These are phyloP conservation scores for Trichoderma guizhouense DNA, from an alignment of 2,329 filamentous ascomycete genomes.

Conservation along the genomic window DNA sequence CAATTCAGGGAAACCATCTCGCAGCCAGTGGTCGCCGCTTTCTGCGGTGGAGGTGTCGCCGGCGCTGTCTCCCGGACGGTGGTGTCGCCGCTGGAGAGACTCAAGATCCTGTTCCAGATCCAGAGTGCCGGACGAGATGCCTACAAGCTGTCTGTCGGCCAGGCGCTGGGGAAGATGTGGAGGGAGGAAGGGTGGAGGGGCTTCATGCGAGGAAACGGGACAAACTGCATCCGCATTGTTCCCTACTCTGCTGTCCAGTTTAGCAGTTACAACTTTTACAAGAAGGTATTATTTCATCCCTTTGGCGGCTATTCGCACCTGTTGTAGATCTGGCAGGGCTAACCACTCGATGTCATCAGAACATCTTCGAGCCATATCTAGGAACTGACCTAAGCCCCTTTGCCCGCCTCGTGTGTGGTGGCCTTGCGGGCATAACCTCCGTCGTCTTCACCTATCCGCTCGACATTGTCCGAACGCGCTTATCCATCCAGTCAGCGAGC, in stretches of 20 bases:
- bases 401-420: slow-evolving; percentile 82
- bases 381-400: slow-evolving; percentile 71
- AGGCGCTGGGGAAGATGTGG: slow-evolving; percentile 93
- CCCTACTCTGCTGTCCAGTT: slow-evolving; percentile 98
- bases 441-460: slow-evolving; percentile 94
- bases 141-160: slow-evolving; percentile 87
- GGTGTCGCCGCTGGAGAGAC: slow-evolving; percentile 88
- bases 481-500: slow-evolving; percentile 97
- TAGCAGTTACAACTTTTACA: slow-evolving; percentile 97
- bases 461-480: slow-evolving; percentile 91
- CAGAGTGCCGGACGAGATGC: slow-evolving; percentile 87
- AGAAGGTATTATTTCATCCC: slow-evolving; percentile 56
- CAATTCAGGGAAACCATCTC: slow-evolving; percentile 56
- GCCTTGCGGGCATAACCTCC: slow-evolving; percentile 88
- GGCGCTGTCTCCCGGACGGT: slow-evolving; percentile 97
- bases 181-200: slow-evolving; percentile 93
- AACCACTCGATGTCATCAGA: slow-evolving; percentile 31
- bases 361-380: slow-evolving; percentile 74
- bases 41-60: slow-evolving; percentile 89
- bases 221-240: slow-evolving; percentile 96
- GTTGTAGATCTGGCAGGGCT: not conserved
- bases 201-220: slow-evolving; percentile 97
- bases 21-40: slow-evolving; percentile 84
- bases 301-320: not conserved
- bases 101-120: slow-evolving; percentile 97